Conservation (phyloP, 305 asterid genomes). For the Fraxinus albicans region DNA sequence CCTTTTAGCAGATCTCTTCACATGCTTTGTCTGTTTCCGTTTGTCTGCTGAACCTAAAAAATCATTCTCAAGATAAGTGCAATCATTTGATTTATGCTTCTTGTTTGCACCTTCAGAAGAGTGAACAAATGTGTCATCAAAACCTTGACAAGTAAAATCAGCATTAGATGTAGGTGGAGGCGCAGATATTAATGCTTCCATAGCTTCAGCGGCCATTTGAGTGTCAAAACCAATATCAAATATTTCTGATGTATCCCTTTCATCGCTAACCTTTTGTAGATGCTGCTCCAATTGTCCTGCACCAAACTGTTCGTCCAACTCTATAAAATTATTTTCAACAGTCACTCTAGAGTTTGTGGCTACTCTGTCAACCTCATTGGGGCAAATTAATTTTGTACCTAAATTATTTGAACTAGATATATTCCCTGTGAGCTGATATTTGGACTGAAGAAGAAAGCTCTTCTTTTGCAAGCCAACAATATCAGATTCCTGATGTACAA, state of each 20-base stretch:
- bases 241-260: constrained; percentile 28
- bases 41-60: constrained; percentile 40
- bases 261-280: constrained; percentile 32
- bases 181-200: constrained; percentile 62
- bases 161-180: constrained; percentile 36
- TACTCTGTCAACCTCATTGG: constrained; percentile 21
- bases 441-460: constrained; percentile 29
- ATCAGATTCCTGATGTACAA: constrained; percentile 27
- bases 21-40: constrained; percentile 37
- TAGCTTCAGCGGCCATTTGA: constrained; percentile 92
- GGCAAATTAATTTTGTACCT: constrained; percentile 20
- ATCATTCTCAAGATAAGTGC: constrained; percentile 23
- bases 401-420: constrained; percentile 11
- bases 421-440: constrained; percentile 29
- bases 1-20: constrained; percentile 25
- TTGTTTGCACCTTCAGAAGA: constrained; percentile 23
- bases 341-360: constrained; percentile 24
- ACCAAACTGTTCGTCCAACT: constrained; percentile 34
- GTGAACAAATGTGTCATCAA: constrained; percentile 22
- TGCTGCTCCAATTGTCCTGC: constrained; percentile 25
- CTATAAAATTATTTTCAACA: constrained; percentile 28
- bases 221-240: constrained; percentile 69
- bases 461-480: constrained; percentile 26
- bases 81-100: constrained; percentile 20
- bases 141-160: constrained; percentile 31